Conservation (phyloP, 176 grass and related monocot genomes). For the Ensete ventricosum region DNA sequence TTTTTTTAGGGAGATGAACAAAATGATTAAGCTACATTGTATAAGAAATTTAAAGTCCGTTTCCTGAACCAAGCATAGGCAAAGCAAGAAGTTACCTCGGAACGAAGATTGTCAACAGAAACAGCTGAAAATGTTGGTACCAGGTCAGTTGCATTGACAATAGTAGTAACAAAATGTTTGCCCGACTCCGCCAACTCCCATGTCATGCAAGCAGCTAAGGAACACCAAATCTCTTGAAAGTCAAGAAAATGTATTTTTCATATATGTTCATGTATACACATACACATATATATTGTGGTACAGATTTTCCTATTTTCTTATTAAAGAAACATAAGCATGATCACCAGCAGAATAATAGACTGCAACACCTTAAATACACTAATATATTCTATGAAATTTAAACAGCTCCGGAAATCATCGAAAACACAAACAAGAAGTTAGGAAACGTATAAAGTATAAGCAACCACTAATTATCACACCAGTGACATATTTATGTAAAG, state of each 20-base stretch:
- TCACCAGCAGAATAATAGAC: background rate
- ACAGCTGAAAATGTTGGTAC: constrained; percentile 69
- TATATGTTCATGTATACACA: no score
- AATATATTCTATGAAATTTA: background rate
- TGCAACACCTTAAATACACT: background rate
- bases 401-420: background rate
- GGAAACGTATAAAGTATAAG: background rate
- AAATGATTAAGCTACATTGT: constrained; percentile 3
- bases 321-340: background rate
- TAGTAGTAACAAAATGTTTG: constrained; percentile 71
- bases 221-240: constrained; percentile 22
- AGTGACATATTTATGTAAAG: background rate
- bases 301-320: background rate
- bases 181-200: constrained; percentile 77
- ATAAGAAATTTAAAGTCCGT: constrained; percentile 5
- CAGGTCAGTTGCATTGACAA: constrained; percentile 78
- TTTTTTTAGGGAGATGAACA: no score
- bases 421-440: background rate
- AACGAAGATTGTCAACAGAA: constrained; percentile 47
- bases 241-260: background rate
- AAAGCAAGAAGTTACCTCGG: constrained; percentile 47
- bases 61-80: background rate
- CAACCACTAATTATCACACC: background rate
- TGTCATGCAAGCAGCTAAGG: constrained; percentile 70
- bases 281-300: background rate